Conservation (phyloP, 1,284 basidiomycete species). For the Puccinia triticina region DNA sequence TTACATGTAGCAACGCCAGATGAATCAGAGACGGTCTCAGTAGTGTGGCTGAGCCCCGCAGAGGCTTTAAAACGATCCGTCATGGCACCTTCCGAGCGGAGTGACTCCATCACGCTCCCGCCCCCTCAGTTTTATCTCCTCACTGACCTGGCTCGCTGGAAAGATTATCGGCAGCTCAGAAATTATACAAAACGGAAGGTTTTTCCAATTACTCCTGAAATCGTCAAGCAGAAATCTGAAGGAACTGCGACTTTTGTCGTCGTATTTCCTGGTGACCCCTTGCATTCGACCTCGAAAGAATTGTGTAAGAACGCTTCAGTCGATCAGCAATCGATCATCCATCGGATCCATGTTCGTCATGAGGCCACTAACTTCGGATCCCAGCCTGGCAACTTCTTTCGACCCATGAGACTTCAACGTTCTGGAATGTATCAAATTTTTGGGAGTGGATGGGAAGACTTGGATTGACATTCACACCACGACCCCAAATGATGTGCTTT, state of each 20-base stretch:
- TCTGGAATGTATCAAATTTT: slow-evolving; percentile 22
- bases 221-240: slow-evolving; percentile 19
- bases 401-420: slow-evolving; percentile 27
- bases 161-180: slow-evolving; percentile 37
- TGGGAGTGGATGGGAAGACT: slow-evolving; percentile 42
- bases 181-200: not conserved
- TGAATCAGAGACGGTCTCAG: slow-evolving; percentile 52
- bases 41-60: slow-evolving; percentile 54
- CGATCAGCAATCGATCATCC: not conserved
- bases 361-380: slow-evolving; percentile 10
- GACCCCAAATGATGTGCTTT: not conserved
- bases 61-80: slow-evolving; percentile 51
- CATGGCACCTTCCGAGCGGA: not conserved
- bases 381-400: slow-evolving; percentile 28
- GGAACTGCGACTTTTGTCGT: not conserved
- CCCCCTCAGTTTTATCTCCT: slow-evolving; percentile 56
- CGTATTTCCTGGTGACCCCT: slow-evolving; percentile 43
- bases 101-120: slow-evolving; percentile 51
- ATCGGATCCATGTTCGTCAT: slow-evolving; percentile 31
- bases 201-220: slow-evolving; percentile 29
- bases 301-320: not conserved
- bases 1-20: slow-evolving; percentile 47
- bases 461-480: not conserved
- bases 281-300: slow-evolving; percentile 27
- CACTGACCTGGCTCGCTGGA: slow-evolving; percentile 50